Evolutionary conservation across 192 early-diverging fungal genomes (phyloP), one percentile per base, ranked within the genome.

Genomic region (Podila verticillata): DNA sequence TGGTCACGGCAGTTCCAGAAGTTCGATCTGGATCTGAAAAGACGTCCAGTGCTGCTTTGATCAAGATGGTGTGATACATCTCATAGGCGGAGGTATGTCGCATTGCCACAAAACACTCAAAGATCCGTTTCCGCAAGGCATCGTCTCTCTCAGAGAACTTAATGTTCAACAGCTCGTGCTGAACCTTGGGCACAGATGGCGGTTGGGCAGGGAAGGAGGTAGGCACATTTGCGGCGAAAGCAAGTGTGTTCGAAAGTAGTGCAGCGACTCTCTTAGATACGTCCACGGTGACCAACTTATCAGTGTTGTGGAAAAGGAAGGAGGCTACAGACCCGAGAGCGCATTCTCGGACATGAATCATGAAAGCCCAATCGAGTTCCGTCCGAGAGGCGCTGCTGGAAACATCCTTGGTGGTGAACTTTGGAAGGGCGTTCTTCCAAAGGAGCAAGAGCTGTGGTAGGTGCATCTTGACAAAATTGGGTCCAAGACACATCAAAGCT

Each of bases 371-470:
- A 62, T 95, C 94, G 13, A 83, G 35, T 51, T 95, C 93, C 13
- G 75, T 84, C 4, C 88, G 73, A 47, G 81, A 83, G 22, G 85
- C 60, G 32, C 82, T 73, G 35, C 75, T 73, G 0, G 58, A 30
- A 8, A 84, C 77, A 63, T 95, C 94, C 74, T 94, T 95, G 48
- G 88, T 82, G 13, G 85, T 82, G 24, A 86, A 77, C 63, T 95
- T 96, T 31, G 93, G 91, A 28, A 97, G 90, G 0, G 92, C 91
- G 10, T 68, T 87, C 69, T 93, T 95, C 95, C 95, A 97, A 9
- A 95, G 84, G 1, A 93, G 66, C 4, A 95, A 68, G 22, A 95
- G 78, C 66, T 95, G 92, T 7, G 94, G 88, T 4, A 93, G 65
- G 70, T 97, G 93, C 48, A 95, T 87, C 47, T 87, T 89, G 36